Evolutionary conservation across 176 grass and related monocot species (phyloP).

Genomic region (Dactylis glomerata): DNA sequence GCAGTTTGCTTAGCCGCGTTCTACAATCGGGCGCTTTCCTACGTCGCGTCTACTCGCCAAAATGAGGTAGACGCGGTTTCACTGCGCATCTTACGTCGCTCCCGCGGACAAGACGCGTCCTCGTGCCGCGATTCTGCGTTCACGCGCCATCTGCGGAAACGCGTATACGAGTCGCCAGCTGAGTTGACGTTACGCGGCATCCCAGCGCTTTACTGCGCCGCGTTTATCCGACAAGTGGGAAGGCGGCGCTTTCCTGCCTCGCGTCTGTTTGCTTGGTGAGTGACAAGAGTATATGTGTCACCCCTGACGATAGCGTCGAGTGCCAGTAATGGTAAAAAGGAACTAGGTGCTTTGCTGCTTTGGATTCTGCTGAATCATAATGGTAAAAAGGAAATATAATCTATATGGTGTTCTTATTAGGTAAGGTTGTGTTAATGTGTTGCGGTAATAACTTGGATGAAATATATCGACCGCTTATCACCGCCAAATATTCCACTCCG

Average conservation of each 20-base stretch:
- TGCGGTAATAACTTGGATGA: too few relatives aligned
- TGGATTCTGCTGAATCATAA: too few relatives aligned
- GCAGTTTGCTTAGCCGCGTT: constrained; percentile 4
- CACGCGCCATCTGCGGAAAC: background rate
- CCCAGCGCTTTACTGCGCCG: background rate
- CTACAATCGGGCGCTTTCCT: background rate
- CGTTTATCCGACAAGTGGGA: background rate
- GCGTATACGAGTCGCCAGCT: background rate
- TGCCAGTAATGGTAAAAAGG: background rate
- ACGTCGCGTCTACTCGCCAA: background rate
- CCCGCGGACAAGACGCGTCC: background rate
- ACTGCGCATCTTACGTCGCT: background rate
- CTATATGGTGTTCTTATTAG: too few relatives aligned
- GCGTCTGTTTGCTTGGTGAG: background rate
- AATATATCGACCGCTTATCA: too few relatives aligned
- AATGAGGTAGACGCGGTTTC: background rate
- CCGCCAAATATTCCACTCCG: too few relatives aligned
- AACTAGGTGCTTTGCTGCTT: background rate
- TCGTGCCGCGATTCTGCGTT: background rate
- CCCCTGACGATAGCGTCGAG: background rate
- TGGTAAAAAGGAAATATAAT: too few relatives aligned
- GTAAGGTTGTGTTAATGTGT: too few relatives aligned
- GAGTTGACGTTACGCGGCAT: background rate
- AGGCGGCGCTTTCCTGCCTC: background rate
- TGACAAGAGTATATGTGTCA: background rate